These are phyloP conservation scores for Lotmaria passim DNA, from an alignment of 208 protist species.

Conservation along the genomic window DNA sequence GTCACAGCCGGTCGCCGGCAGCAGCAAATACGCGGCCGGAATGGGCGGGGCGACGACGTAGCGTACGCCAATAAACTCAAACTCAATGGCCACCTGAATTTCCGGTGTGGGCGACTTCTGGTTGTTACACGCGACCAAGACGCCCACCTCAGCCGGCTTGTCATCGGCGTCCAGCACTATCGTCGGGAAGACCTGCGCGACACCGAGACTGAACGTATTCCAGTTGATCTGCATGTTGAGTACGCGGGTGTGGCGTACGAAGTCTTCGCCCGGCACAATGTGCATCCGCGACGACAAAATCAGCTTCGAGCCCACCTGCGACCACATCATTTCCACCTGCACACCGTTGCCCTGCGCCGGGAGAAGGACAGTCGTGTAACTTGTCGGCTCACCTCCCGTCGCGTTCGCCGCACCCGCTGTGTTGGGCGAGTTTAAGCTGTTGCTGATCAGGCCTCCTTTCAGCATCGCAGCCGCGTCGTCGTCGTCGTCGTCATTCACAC, in stretches of 20 bases:
- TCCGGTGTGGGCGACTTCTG: slow-evolving; percentile 38
- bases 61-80: slow-evolving; percentile 59
- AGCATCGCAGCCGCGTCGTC: slow-evolving; percentile 2
- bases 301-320: slow-evolving; percentile 52
- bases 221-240: slow-evolving; percentile 62
- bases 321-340: slow-evolving; percentile 68
- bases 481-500: slow-evolving; percentile 33
- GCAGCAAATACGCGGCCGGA: slow-evolving; percentile 52
- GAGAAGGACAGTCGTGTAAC: slow-evolving; percentile 37
- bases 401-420: not conserved
- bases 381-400: not conserved
- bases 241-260: slow-evolving; percentile 40
- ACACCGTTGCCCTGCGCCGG: slow-evolving; percentile 49
- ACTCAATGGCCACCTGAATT: slow-evolving; percentile 52
- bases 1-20: slow-evolving; percentile 53
- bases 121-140: slow-evolving; percentile 61
- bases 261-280: slow-evolving; percentile 55
- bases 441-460: not conserved
- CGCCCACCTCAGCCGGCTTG: slow-evolving; percentile 32
- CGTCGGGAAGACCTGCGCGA: slow-evolving; percentile 59
- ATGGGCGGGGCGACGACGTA: slow-evolving; percentile 66
- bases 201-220: slow-evolving; percentile 70
- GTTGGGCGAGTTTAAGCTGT: not conserved
- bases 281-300: slow-evolving; percentile 49
- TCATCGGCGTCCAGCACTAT: slow-evolving; percentile 41